These are phyloP conservation scores for Exutisphaerella laricina DNA, from an alignment of 2,329 filamentous ascomycete species.

Conservation along the genomic window DNA sequence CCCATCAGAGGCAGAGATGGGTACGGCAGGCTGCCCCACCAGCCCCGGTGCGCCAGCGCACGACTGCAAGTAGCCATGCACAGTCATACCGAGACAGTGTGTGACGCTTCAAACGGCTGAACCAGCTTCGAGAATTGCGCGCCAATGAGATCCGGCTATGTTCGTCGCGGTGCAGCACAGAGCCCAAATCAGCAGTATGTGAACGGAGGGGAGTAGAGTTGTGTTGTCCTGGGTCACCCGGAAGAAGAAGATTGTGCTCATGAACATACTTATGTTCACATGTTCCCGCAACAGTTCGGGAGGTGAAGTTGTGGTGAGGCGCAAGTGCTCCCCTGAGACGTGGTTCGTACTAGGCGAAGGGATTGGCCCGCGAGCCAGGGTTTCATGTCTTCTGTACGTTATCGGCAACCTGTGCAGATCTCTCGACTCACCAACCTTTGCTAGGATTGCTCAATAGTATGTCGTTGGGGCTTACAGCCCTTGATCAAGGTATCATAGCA, in stretches of 20 bases:
- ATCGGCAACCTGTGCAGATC: no score
- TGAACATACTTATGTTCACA: background rate
- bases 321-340: background rate
- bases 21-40: conserved; percentile 4
- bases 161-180: background rate
- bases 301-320: background rate
- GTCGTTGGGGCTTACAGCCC: no score
- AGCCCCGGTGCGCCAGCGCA: conserved; percentile 4
- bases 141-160: conserved; percentile 1
- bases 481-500: no score
- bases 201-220: no score
- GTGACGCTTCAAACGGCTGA: conserved; percentile 5
- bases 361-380: no score
- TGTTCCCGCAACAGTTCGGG: background rate
- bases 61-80: background rate
- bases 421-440: background rate
- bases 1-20: background rate
- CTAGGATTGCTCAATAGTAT: no score
- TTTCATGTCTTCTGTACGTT: no score
- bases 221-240: no score
- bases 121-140: background rate
- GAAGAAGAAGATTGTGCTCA: no score
- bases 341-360: no score
- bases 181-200: no score
- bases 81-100: conserved; percentile 8